phyloP scores from a whole-genome alignment of 345 rosid genomes.

The Populus simonii region DNA sequence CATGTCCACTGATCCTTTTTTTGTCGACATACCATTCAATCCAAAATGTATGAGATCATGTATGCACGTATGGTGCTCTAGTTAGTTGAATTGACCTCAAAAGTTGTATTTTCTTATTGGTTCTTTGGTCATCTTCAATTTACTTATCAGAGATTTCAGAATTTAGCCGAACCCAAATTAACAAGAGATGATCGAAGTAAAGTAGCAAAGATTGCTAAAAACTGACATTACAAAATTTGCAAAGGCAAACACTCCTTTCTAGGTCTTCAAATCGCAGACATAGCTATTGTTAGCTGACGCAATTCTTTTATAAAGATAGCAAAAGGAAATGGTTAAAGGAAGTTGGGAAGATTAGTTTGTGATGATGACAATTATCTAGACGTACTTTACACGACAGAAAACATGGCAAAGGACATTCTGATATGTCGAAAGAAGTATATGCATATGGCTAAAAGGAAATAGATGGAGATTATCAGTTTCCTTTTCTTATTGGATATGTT shows the following conservation, averaged over 20 bases:
- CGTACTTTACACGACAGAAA: conserved; percentile 49
- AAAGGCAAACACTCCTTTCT: background rate
- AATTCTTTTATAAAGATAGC: conserved; percentile 5
- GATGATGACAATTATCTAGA: conserved; percentile 27
- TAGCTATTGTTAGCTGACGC: background rate
- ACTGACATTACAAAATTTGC: background rate
- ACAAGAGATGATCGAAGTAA: background rate
- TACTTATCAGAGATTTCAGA: background rate
- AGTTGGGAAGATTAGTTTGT: background rate
- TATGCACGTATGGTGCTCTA: background rate
- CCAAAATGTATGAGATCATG: background rate
- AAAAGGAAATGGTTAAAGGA: background rate
- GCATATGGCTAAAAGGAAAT: background rate
- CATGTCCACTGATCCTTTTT: background rate
- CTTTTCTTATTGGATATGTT: background rate
- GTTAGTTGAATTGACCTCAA: background rate
- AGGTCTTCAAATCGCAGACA: background rate
- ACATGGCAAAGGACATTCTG: conserved; percentile 25
- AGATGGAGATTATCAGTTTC: background rate
- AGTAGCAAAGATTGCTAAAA: background rate
- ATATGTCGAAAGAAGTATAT: background rate
- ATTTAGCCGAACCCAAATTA: background rate
- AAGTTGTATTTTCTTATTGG: background rate
- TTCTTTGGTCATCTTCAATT: background rate
- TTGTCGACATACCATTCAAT: background rate